A percentile compares a stretch with the other conserved stretches of the same genome.
Evolutionary conservation across 2,329 filamentous ascomycete species (phyloP).

Genomic region (Talaromyces rugulosus): DNA sequence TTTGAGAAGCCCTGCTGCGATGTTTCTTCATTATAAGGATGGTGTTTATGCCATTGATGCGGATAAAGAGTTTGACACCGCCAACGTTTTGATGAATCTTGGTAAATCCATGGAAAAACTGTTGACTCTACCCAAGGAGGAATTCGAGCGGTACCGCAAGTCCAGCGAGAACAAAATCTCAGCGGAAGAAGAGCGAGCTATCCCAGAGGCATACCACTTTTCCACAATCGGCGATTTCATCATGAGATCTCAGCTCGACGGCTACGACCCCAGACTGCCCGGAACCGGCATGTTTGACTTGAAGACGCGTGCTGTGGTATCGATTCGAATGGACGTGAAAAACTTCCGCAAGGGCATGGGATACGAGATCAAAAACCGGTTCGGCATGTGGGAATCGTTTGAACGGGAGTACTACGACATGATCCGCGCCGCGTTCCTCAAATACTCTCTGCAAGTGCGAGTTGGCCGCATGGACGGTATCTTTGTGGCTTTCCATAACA

Average conservation of each 20-base stretch:
- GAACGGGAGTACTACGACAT: conserved; percentile 97
- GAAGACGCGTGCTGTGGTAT: conserved; percentile 88
- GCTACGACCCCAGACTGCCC: conserved; percentile 77
- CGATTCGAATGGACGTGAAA: conserved; percentile 79
- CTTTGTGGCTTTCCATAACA: conserved; percentile 95
- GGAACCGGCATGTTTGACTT: conserved; percentile 93
- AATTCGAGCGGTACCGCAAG: conserved; percentile 80
- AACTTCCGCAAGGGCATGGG: conserved; percentile 71
- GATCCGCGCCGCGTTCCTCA: conserved; percentile 89
- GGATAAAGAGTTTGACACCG: conserved; percentile 83
- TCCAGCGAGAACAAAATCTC: conserved; percentile 63
- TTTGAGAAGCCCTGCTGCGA: conserved; percentile 67
- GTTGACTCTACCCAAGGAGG: conserved; percentile 73
- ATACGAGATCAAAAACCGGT: conserved; percentile 76
- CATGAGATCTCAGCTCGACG: conserved; percentile 93
- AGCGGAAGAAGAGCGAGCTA: conserved; percentile 62
- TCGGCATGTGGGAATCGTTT: conserved; percentile 82
- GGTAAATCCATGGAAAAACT: conserved; percentile 97
- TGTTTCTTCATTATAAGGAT: conserved; percentile 77
- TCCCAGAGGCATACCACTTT: conserved; percentile 80
- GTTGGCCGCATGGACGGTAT: conserved; percentile 99
- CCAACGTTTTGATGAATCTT: conserved; percentile 84
- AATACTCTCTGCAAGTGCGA: conserved; percentile 93
- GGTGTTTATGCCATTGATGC: conserved; percentile 92
- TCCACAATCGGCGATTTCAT: conserved; percentile 81